A percentile compares a stretch with the other conserved stretches of the same genome.
Conservation (phyloP, 2,329 filamentous ascomycete species). For the Fusarium virguliforme region DNA sequence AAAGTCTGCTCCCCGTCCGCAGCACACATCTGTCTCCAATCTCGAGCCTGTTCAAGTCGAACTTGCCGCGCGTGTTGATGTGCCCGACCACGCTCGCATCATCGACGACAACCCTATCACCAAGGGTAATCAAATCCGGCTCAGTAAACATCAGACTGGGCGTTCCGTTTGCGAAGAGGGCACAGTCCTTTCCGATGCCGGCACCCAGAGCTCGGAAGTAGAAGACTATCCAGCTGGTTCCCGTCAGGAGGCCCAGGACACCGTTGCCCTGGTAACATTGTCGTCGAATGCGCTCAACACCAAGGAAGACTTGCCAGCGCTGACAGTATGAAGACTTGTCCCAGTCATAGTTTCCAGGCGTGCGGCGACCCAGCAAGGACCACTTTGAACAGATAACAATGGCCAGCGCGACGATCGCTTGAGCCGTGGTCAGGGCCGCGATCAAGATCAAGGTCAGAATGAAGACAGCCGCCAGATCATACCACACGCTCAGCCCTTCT, state of each 20-base stretch:
- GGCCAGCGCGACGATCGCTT: constrained; percentile 61
- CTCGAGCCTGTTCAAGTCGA: constrained; percentile 67
- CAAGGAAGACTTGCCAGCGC: constrained; percentile 70
- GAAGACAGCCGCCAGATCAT: constrained; percentile 59
- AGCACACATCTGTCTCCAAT: constrained; percentile 69
- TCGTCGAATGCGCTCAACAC: constrained; percentile 66
- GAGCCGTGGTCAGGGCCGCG: constrained; percentile 60
- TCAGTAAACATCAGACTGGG: constrained; percentile 71
- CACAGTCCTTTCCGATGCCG: constrained; percentile 68
- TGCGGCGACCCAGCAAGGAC: constrained; percentile 66
- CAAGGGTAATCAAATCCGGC: constrained; percentile 69
- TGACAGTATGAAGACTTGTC: constrained; percentile 71
- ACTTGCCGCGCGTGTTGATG: constrained; percentile 71
- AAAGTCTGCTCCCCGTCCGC: constrained; percentile 66
- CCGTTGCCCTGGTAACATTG: constrained; percentile 67
- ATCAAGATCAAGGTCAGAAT: constrained; percentile 59
- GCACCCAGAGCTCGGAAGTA: constrained; percentile 71
- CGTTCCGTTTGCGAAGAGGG: constrained; percentile 68
- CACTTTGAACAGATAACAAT: constrained; percentile 67
- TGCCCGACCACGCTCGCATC: constrained; percentile 71
- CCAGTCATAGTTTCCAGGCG: constrained; percentile 71
- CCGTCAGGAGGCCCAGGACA: constrained; percentile 68
- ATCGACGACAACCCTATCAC: constrained; percentile 68
- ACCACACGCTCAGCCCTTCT: constrained; percentile 47
- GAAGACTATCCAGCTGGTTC: constrained; percentile 66